phyloP scores from a whole-genome alignment of 164 flowering plant species.

The Annona cherimola region DNA sequence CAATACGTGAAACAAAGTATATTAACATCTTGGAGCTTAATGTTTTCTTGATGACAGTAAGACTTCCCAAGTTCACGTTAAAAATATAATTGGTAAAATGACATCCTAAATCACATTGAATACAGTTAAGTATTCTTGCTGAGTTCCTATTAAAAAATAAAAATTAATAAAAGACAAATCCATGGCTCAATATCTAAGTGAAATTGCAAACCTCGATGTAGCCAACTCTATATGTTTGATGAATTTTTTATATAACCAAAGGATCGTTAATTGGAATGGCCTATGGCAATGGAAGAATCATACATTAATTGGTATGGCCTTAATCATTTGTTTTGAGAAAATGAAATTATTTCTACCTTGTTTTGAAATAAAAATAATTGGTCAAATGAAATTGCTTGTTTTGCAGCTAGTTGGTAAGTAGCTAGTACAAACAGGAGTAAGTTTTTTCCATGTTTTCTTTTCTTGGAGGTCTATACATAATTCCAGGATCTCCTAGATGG shows the following conservation, averaged over 20 bases:
- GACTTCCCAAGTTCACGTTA: neutral
- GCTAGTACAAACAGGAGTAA: too few relatives aligned
- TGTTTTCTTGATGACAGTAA: neutral
- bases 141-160: constrained; percentile 1
- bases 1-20: too few relatives aligned
- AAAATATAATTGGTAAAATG: constrained; percentile 60
- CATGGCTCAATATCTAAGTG: neutral
- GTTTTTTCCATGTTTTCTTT: too few relatives aligned
- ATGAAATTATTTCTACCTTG: too few relatives aligned
- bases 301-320: neutral
- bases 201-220: constrained; percentile 64
- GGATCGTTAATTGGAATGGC: constrained; percentile 91
- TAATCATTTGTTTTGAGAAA: too few relatives aligned
- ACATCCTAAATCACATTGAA: constrained; percentile 54
- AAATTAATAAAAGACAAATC: constrained; percentile 53
- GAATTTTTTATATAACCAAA: constrained; percentile 76
- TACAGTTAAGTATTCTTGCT: neutral
- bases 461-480: too few relatives aligned
- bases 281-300: constrained; percentile 23
- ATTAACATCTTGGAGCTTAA: too few relatives aligned
- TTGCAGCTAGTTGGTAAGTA: too few relatives aligned
- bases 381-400: too few relatives aligned
- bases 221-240: constrained; percentile 90
- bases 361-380: too few relatives aligned
- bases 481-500: too few relatives aligned